Evolutionary conservation across 2,329 filamentous ascomycete genomes (phyloP).

Genomic region (Corynespora cassiicola): DNA sequence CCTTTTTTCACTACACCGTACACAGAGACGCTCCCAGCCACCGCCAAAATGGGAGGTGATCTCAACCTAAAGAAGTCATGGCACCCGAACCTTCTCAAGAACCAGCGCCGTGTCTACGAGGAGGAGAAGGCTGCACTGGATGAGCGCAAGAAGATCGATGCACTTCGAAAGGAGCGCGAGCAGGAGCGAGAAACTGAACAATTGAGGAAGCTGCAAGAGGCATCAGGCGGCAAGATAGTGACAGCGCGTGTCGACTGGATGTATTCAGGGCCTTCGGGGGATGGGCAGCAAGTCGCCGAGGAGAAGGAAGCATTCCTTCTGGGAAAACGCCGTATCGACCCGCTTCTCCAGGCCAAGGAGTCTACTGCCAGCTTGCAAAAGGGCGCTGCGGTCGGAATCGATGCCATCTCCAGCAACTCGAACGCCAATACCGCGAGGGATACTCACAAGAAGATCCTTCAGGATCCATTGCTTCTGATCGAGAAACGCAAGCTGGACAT

Average conservation of each 20-base stretch:
- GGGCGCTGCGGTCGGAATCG: conserved; percentile 47
- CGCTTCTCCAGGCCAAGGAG: conserved; percentile 75
- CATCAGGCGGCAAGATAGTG: conserved; percentile 81
- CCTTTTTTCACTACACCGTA: not conserved
- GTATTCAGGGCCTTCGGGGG: conserved; percentile 86
- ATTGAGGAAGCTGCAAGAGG: conserved; percentile 86
- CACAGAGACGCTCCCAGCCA: no score
- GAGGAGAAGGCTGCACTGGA: conserved; percentile 92
- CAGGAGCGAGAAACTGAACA: conserved; percentile 94
- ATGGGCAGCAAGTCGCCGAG: conserved; percentile 71
- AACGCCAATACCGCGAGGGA: conserved; percentile 77
- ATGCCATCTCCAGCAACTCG: conserved; percentile 63
- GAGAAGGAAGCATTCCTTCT: conserved; percentile 94
- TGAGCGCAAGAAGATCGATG: conserved; percentile 92
- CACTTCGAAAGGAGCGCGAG: conserved; percentile 89
- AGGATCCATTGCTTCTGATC: conserved; percentile 91
- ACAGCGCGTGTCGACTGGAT: conserved; percentile 95
- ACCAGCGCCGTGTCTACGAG: conserved; percentile 88
- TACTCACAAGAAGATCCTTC: conserved; percentile 82
- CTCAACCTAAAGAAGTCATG: conserved; percentile 88
- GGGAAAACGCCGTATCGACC: conserved; percentile 91
- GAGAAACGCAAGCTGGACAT: conserved; percentile 77
- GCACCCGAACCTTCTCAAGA: conserved; percentile 89
- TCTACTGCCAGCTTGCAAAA: conserved; percentile 79
- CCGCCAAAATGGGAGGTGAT: conserved; percentile 83